Base-by-base conservation (phyloP, 768 basidiomycete species). In the Pulveroboletus sp. region DNA sequence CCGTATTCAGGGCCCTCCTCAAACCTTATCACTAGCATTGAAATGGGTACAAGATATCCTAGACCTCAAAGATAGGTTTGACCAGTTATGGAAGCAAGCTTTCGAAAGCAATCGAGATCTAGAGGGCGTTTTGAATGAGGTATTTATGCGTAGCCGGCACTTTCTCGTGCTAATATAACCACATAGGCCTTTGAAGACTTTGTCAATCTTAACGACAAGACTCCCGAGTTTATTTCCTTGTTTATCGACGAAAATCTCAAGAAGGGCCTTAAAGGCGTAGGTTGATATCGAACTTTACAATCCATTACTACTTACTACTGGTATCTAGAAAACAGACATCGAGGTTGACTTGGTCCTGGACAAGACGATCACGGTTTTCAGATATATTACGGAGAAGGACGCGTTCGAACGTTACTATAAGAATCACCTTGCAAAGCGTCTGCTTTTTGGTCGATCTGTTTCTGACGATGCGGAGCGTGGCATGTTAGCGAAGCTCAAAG, bases 331-430 rank as follows among this genome's bases (percentile, higher is more conserved):
- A 94, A 82, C 89, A 26, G 96, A 98, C 51, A 74, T 77, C 17
- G 96, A 99, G 62, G 85, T 98, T 45, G 95, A 98, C 58, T 66
- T 68, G 31, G 81, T 95, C 6, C 73, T 99, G 52, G 95, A 97
- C 63, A 97, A 96, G 72, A 94, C 96, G 0, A 96, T 97, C 67
- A 89, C 85, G 2, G 81, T 98, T 27, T 99, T 99, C 80, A 81
- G 95, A 43, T 99, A 83, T 71, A 76, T 98, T 50, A 78, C 83
- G 2, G 94, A 98, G 69, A 98, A 98, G 70, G 96, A 99, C 63
- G 81, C 93, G 12, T 99, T 99, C 64, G 96, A 99, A 68, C 81
- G 90, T 31, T 98, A 98, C 67, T 99, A 99, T 75, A 98, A 98
- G 71, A 79, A 77, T 14, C 96, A 98, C 66, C 83, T 99, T 28